Evolutionary conservation across 805 yeast species (phyloP).

Genomic region (Schizosaccharomyces octosporus): DNA sequence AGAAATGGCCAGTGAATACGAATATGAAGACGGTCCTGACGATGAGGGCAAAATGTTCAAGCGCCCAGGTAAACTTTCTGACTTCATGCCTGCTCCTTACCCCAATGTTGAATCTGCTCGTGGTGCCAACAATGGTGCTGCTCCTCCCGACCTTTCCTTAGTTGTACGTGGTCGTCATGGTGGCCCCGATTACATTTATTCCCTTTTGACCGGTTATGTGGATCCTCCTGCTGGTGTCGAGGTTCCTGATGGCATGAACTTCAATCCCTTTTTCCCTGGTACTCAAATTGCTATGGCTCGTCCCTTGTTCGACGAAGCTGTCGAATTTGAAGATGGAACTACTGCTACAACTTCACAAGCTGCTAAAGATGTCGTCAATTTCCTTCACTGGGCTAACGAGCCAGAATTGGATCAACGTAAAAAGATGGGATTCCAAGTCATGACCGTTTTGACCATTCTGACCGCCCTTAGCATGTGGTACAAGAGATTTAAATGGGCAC

Average conservation of each 20-base stretch:
- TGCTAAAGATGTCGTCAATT: conserved; percentile 94
- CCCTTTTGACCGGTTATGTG: conserved; percentile 93
- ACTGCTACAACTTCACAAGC: conserved; percentile 95
- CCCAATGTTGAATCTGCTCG: conserved; percentile 97
- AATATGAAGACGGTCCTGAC: conserved; percentile 90
- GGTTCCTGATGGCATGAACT: conserved; percentile 83
- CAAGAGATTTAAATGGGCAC: conserved; percentile 95
- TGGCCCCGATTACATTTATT: conserved; percentile 81
- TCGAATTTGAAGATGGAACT: conserved; percentile 96
- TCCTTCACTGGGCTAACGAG: conserved; percentile 94
- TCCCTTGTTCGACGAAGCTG: conserved; percentile 88
- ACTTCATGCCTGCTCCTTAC: conserved; percentile 82
- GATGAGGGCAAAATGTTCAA: conserved; percentile 92
- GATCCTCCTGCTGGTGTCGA: conserved; percentile 97
- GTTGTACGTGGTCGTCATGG: conserved; percentile 98
- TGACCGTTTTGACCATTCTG: conserved; percentile 52
- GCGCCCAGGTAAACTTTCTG: conserved; percentile 96
- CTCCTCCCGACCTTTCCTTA: conserved; percentile 91
- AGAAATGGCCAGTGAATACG: conserved; percentile 85
- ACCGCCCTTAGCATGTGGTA: conserved; percentile 71
- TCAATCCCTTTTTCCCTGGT: conserved; percentile 99
- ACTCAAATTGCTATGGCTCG: conserved; percentile 98
- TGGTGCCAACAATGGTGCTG: conserved; percentile 97
- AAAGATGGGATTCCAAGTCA: conserved; percentile 83
- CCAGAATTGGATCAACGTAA: conserved; percentile 98